Base-by-base conservation (phyloP, 768 basidiomycete genomes). In the Calocera viscosa region DNA sequence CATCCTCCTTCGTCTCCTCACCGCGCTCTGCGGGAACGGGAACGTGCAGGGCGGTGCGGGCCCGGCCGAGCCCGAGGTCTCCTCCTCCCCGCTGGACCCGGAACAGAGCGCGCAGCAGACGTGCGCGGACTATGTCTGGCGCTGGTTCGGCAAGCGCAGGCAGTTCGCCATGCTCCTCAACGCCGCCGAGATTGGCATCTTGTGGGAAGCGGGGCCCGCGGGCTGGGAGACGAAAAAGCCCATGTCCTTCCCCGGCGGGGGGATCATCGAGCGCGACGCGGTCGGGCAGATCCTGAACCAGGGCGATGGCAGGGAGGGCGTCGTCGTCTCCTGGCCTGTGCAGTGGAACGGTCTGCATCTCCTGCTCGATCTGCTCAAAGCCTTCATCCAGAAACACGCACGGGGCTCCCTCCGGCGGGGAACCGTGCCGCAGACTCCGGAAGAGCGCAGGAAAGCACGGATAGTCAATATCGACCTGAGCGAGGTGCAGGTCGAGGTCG, bases 401-500 rank as follows among this genome's bases (percentile, higher is more conserved):
- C 40, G n/a, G 14, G 70, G 30, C 2, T 12, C 53, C 5, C 16
- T 17, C 7, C 14, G 14, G 26, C 14, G 53, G 26, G 7, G 53
- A 26, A 14, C 53, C 5, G 11, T 60, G 30, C 53, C 53, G 5
- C 53, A 12, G 53, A 60, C 7, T 19, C 11, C 22, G 53, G 53
- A 60, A 26, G 53, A 60, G 26, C 11, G 53, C 7, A 26, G 53
- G 53, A 60, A 72, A 35, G 72, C 73, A 3, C 63, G 65, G 41
- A 38, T 67, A 8, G 72, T 73, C 33, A 67, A 66, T 32, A 12
- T 60, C 22, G 26, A 60, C 3, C 53, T 60, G 24, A 19, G 7
- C 26, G 53, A 60, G 30, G 30, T 60, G 22, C 53, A 60, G 53
- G 26, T 60, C 53, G 53, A 60, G 2, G 16, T 22, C 19, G 53